Evolutionary conservation across 108 stramenopile species (phyloP).

Genomic region (Epipyxis sp.): DNA sequence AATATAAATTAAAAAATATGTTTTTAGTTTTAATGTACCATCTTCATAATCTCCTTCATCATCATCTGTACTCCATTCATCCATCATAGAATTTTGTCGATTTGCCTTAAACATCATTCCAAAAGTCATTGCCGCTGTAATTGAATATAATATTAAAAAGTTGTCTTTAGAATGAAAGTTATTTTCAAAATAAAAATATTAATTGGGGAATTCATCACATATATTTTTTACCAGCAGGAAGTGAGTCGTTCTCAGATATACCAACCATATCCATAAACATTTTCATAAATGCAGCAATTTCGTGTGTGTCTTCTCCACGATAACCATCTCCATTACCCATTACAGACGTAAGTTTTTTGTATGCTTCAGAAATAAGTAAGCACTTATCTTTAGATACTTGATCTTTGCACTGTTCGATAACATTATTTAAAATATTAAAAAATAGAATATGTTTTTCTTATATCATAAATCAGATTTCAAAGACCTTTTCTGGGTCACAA

Average conservation of each 20-base stretch:
- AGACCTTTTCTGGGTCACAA: neutral
- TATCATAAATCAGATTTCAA: neutral
- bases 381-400: neutral
- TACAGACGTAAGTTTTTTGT: slow-evolving; percentile 6
- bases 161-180: too few relatives aligned
- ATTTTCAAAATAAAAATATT: too few relatives aligned
- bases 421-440: neutral
- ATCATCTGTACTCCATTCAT: slow-evolving; percentile 13
- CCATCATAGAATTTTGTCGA: slow-evolving; percentile 1
- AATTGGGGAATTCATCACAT: neutral
- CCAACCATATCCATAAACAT: slow-evolving; percentile 24
- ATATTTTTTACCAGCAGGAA: neutral
- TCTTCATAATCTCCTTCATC: neutral
- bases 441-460: neutral
- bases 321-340: neutral
- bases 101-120: slow-evolving; percentile 11
- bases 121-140: slow-evolving; percentile 22
- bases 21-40: too few relatives aligned
- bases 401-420: neutral
- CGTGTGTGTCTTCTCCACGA: neutral
- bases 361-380: neutral
- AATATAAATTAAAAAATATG: too few relatives aligned
- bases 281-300: slow-evolving; percentile 9
- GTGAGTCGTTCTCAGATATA: neutral
- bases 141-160: neutral